Evolutionary conservation across 2,329 filamentous ascomycete species (phyloP), one percentile per base, ranked within the genome.

Genomic region (Thielaviopsis cerberus): DNA sequence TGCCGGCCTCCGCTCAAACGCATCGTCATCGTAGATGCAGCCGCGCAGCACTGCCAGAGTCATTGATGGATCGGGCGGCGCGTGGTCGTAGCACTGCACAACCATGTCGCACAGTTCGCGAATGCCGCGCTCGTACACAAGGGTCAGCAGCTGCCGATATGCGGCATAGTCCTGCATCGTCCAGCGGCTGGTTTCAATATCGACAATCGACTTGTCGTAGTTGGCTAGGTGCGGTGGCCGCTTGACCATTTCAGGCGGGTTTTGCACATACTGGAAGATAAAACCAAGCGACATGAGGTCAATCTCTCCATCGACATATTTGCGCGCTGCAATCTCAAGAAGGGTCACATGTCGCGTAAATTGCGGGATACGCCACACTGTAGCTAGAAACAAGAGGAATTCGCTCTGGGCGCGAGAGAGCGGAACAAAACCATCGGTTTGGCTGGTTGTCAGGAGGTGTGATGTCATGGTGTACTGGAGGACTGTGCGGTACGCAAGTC

Each of bases 101-200:
- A 96, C 79, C n/a, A 86, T 75, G 63, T 90, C 83, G 69, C 88
- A 96, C 20, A 98, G 76, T 66, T 97, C 91, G 57, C 90, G 82
- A 53, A 96, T 74, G 25, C 97, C 73, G 10, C 83, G 81, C 64
- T 96, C 89, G 65, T 97, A 82, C 45, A 97, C 71, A 27, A 77
- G 80, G 37, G 79, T 77, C 6, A 98, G 74, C 17, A 86, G 79
- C 62, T 86, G 82, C 64, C 87, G 85, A 71, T 94, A 92, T 25
- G 79, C 71, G 15, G 78, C 74, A 65, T 79, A 79, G 68, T 90
- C 86, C 59, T 81, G 74, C 11, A 86, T 68, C 3, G 84, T 84
- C 86, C 86, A 89, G 57, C 72, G 72, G 62, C 71, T 80, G 66
- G 72, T 73, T 63, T 76, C 81, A 65, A 79, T 82, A 62, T 75